Conservation (phyloP, 805 yeast genomes). For the Candida nitratophila region DNA sequence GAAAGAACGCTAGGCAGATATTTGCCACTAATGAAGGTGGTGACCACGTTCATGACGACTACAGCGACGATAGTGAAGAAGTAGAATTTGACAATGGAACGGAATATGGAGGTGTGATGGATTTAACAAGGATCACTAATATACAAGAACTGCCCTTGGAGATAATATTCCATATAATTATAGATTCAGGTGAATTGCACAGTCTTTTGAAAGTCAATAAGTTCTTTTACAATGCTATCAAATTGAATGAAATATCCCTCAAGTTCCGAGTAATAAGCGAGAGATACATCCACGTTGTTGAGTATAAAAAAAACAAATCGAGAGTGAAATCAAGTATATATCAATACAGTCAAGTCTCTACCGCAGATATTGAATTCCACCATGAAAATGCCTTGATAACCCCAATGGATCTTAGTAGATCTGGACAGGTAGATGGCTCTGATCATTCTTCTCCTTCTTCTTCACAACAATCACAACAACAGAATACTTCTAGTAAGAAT, state of each 20-base stretch:
- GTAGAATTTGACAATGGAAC: background rate
- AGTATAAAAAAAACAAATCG: background rate
- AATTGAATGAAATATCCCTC: conserved; percentile 4
- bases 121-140: background rate
- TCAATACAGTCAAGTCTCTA: background rate
- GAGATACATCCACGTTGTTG: background rate
- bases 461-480: background rate
- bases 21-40: background rate
- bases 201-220: conserved; percentile 4
- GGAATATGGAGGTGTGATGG: background rate
- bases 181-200: conserved; percentile 8
- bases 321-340: background rate
- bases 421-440: background rate
- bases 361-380: conserved; percentile 8
- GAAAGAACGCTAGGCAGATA: background rate
- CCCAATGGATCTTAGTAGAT: conserved; percentile 4
- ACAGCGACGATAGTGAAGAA: background rate
- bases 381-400: conserved; percentile 13
- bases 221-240: conserved; percentile 6
- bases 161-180: conserved; percentile 10
- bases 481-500: background rate
- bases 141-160: conserved; percentile 11
- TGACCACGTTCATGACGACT: background rate
- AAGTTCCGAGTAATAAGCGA: background rate
- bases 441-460: background rate